Base-by-base conservation (phyloP, 2,329 filamentous ascomycete genomes). In the Epichloe sibirici region DNA sequence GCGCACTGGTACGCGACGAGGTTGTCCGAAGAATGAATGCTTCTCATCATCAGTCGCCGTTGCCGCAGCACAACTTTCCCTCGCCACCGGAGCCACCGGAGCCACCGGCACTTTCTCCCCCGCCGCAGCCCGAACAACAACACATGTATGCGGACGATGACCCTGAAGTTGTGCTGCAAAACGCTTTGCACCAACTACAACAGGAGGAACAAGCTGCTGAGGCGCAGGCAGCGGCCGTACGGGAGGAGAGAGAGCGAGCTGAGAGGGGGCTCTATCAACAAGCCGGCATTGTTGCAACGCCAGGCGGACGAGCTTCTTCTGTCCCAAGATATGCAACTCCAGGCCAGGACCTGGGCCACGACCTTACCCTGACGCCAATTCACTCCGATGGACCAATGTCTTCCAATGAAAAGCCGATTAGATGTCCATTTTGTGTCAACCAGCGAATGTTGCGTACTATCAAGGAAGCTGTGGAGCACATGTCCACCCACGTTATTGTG, bases 401-500 rank as follows among this genome's bases (percentile, higher is more conserved):
- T 4, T 64, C 66, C 5, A 67, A 69, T 35, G 75, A 81, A 38
- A 65, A 71, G 21, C 76, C 78, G 2, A 62, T 80, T 31, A 71
- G 78, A 17, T 82, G 79, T 57, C 79, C 79, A 1, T 82, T 80
- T 57, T 82, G 79, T 56, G 72, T 82, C 38, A 82, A 82, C 57
- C 75, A 79, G 58, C 71, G 79, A 5, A 79, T 82, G 77, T 69
- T 82, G 49, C 70, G 78, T 17, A 77, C 72, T 1, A 78, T 82
- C 45, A 81, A 79, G 63, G 79, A 82, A 61, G 77, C 79, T 4
- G 78, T 82, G 3, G 79, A 82, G 62, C 79, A 82, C 60, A 69
- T 82, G 71, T 78, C 78, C 11, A 81, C 77, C 2, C 79, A 82
- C 55, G 79, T 82, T 4, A 73, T 81, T 13, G 76, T 82, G 17